Base-by-base conservation (phyloP, 192 early-diverging fungal genomes). In the Haplosporangium gracile region DNA sequence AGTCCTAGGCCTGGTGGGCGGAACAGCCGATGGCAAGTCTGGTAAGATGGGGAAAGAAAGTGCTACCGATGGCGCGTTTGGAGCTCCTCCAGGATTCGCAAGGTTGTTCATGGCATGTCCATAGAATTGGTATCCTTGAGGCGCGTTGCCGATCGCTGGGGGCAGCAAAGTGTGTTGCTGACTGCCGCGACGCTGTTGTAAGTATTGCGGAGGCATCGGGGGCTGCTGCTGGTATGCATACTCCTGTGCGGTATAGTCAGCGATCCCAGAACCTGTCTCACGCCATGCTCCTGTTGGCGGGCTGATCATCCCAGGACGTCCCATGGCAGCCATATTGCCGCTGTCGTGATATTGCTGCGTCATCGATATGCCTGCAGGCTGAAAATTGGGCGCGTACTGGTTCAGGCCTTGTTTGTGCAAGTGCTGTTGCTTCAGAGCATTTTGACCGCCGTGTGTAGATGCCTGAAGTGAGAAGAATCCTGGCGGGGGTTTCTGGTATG, bases 11-110 rank as follows among this genome's bases (percentile, higher is more conserved):
- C 20, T 65, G 1, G 68, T 43, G 1, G 83, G 83, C n/a, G 83
- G 83, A 43, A 76, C 38, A 1, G 68, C 55, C 15, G 83, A 75
- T 40, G 83, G 78, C 20, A 85, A 70, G 39, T 85, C 68, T 0
- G 83, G 83, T 15, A 85, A 15, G 69, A 45, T 60, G 0, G 83
- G 18, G 29, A 85, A 80, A 1, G 78, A 74, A 1, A 72, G 75
- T 4, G 51, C 15, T 29, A 24, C n/a, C 18, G 34, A 32, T 36
- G 47, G 29, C n/a, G 47, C 43, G 39, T 2, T 22, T 81, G 45
- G 5, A 20, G 29, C 20, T 51, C 13, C 16, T 24, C 36, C 68
- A 26, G 60, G 29, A 4, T 29, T 11, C 13, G 29, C 60, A 32
- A 65, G 60, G 29, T 65, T 65, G 60, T 24, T 29, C 26, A 65